A percentile compares a stretch with the other conserved stretches of the same genome.
Conservation (phyloP, 2,329 filamentous ascomycete genomes). For the Clarireedia hainanense region DNA sequence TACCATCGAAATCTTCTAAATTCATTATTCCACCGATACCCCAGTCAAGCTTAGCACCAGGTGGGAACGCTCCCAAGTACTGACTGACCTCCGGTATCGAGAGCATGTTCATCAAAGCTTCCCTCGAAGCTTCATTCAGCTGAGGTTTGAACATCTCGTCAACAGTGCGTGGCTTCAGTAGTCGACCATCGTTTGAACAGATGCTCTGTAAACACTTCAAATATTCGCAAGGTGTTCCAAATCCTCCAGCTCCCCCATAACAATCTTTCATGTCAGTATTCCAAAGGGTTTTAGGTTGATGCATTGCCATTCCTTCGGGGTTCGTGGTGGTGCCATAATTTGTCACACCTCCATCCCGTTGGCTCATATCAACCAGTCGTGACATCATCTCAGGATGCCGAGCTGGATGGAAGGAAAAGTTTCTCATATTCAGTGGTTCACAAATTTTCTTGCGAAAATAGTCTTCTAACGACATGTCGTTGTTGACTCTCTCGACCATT, state of each 20-base stretch:
- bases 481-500: constrained; percentile 36
- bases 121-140: constrained; percentile 27
- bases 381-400: constrained; percentile 11
- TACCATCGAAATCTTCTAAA: constrained; percentile 30
- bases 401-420: constrained; percentile 18
- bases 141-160: constrained; percentile 42
- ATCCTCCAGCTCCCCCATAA: constrained; percentile 32
- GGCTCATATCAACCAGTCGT: constrained; percentile 17
- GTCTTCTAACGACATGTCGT: constrained; percentile 14
- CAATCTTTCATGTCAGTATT: constrained; percentile 5
- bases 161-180: constrained; percentile 36
- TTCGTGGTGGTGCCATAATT: constrained; percentile 11
- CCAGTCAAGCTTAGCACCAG: constrained; percentile 32
- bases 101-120: constrained; percentile 20
- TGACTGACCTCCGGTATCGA: constrained; percentile 10
- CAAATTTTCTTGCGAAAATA: constrained; percentile 42
- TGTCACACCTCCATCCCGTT: constrained; percentile 13
- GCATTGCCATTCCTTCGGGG: constrained; percentile 11
- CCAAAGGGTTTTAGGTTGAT: constrained; percentile 7
- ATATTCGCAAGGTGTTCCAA: constrained; percentile 34
- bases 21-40: constrained; percentile 37
- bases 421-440: constrained; percentile 18
- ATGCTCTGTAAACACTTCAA: constrained; percentile 39
- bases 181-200: constrained; percentile 39
- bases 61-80: constrained; percentile 26